These are phyloP conservation scores for Starmerella stellata DNA, from an alignment of 805 yeast species.

Conservation along the genomic window DNA sequence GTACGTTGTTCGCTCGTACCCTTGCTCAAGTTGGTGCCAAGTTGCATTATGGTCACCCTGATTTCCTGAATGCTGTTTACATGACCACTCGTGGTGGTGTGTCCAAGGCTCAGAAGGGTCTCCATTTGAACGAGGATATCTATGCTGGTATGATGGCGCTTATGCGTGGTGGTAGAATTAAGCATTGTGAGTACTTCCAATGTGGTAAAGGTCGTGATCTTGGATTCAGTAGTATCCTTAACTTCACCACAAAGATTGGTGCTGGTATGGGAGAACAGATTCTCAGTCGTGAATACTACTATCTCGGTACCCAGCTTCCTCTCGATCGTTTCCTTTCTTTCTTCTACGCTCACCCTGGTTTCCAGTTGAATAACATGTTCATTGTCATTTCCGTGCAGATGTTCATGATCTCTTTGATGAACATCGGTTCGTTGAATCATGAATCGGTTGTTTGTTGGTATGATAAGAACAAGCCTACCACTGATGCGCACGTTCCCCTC, in stretches of 20 bases:
- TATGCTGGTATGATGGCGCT: slow-evolving; percentile 89
- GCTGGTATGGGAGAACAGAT: slow-evolving; percentile 98
- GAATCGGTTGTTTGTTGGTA: slow-evolving; percentile 56
- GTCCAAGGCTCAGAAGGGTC: slow-evolving; percentile 84
- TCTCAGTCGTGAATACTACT: slow-evolving; percentile 77
- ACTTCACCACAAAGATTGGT: slow-evolving; percentile 89
- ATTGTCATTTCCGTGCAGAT: slow-evolving; percentile 74
- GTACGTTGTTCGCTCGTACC: slow-evolving; percentile 85
- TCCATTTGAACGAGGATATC: slow-evolving; percentile 86
- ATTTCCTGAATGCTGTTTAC: slow-evolving; percentile 71
- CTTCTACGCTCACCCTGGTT: slow-evolving; percentile 94
- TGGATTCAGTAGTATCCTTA: slow-evolving; percentile 80
- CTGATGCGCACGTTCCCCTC: slow-evolving; percentile 53
- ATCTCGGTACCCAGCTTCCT: slow-evolving; percentile 75
- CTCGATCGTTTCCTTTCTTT: slow-evolving; percentile 79
- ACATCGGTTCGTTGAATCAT: slow-evolving; percentile 58
- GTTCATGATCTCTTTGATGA: slow-evolving; percentile 62
- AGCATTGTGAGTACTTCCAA: slow-evolving; percentile 89
- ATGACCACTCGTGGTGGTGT: slow-evolving; percentile 95
- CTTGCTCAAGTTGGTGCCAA: slow-evolving; percentile 88
- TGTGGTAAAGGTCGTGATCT: slow-evolving; percentile 95
- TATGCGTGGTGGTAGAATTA: slow-evolving; percentile 79
- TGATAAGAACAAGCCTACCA: slow-evolving; percentile 47
- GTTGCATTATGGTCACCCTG: slow-evolving; percentile 92
- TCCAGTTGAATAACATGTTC: slow-evolving; percentile 78